phyloP scores from a whole-genome alignment of 306 rosid genomes.

The Glycine latifolia region DNA sequence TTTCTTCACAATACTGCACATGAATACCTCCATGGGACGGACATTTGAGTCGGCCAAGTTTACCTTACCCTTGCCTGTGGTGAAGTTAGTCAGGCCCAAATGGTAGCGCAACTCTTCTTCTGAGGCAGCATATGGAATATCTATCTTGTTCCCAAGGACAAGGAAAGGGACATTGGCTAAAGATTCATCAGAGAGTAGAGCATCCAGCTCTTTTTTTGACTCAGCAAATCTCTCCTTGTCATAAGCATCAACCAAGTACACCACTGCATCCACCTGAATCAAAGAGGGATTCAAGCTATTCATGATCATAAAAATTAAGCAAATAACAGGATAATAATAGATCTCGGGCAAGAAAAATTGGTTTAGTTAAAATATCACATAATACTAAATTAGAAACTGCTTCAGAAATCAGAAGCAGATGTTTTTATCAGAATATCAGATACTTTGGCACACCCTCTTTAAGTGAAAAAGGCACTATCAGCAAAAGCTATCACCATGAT shows the following conservation, averaged over 20 bases:
- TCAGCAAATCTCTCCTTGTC: constrained; percentile 88
- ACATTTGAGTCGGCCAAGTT: constrained; percentile 72
- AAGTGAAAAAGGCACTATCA: constrained; percentile 47
- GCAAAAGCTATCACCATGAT: constrained; percentile 13
- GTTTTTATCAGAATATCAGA: constrained; percentile 18
- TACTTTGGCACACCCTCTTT: constrained; percentile 53
- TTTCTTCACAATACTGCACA: constrained; percentile 93
- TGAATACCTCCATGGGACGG: constrained; percentile 87
- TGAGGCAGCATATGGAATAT: constrained; percentile 85
- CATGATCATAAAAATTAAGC: background rate
- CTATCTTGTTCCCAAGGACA: constrained; percentile 86
- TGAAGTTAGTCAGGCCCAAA: constrained; percentile 81
- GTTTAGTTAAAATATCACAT: constrained; percentile 1
- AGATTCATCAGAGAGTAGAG: constrained; percentile 82
- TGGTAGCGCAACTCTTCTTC: constrained; percentile 83
- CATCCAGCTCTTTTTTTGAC: constrained; percentile 85
- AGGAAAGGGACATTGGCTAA: constrained; percentile 80
- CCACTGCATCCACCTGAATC: constrained; percentile 86
- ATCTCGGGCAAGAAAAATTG: background rate
- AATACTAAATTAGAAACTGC: background rate
- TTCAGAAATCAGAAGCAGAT: constrained; percentile 2
- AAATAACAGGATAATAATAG: background rate
- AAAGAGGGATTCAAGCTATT: background rate
- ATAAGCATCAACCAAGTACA: constrained; percentile 77
- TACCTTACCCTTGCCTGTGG: constrained; percentile 91